These are phyloP conservation scores for Phytophthora gonapodyides DNA, from an alignment of 352 stramenopile species.

Conservation along the genomic window DNA sequence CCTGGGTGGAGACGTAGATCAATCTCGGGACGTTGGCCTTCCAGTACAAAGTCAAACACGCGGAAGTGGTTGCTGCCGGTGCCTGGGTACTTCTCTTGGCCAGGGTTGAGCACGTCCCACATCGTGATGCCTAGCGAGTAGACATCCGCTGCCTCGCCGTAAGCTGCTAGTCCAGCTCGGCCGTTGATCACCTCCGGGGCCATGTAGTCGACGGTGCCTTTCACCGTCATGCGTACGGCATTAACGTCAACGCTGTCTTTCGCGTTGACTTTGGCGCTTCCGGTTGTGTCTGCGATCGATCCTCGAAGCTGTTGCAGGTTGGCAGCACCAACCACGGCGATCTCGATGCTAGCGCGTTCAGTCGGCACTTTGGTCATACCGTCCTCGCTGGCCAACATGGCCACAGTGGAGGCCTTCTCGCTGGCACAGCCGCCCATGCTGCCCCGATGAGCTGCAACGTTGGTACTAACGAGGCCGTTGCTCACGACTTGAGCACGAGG, in stretches of 20 bases:
- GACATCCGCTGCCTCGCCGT: conserved; percentile 71
- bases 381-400: conserved; percentile 33
- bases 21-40: conserved; percentile 53
- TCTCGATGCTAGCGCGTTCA: conserved; percentile 31
- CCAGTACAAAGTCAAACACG: conserved; percentile 56
- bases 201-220: conserved; percentile 82
- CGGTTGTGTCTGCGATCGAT: conserved; percentile 20
- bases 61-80: conserved; percentile 60
- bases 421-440: conserved; percentile 14
- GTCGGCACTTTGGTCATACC: conserved; percentile 4
- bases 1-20: conserved; percentile 37
- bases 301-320: conserved; percentile 36
- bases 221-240: conserved; percentile 53
- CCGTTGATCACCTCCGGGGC: conserved; percentile 79
- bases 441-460: conserved; percentile 8
- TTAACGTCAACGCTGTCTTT: conserved; percentile 29
- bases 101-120: conserved; percentile 72
- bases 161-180: conserved; percentile 48
- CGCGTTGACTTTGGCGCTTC: conserved; percentile 2
- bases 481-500: conserved; percentile 40
- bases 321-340: conserved; percentile 38
- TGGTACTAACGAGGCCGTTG: conserved; percentile 26
- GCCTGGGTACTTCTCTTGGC: conserved; percentile 53
- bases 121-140: conserved; percentile 78
- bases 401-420: conserved; percentile 34